A percentile compares a stretch with the other conserved stretches of the same genome.
Evolutionary conservation across 2,329 filamentous ascomycete genomes (phyloP).

Genomic region (Leptographium lundbergii): DNA sequence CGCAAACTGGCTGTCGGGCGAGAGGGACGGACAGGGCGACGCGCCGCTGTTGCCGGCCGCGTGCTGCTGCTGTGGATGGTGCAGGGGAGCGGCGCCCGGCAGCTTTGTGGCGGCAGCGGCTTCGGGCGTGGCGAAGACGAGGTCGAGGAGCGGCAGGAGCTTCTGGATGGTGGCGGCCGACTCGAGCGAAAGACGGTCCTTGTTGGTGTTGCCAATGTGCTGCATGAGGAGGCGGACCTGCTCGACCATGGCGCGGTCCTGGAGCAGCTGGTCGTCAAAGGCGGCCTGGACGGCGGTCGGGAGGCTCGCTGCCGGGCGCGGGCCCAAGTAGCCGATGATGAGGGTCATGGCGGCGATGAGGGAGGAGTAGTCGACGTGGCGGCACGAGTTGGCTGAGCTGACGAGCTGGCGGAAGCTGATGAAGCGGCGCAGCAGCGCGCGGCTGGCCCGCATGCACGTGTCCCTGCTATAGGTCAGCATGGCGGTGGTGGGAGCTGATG

Average conservation of each 20-base stretch:
- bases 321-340: constrained; percentile 35
- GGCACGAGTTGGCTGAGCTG: constrained; percentile 26
- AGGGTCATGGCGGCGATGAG: constrained; percentile 38
- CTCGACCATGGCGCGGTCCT: constrained; percentile 25
- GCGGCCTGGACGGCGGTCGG: constrained; percentile 2
- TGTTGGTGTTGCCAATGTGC: constrained; percentile 23
- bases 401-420: constrained; percentile 30
- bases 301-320: constrained; percentile 2
- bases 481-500: not conserved
- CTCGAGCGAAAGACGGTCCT: constrained; percentile 28
- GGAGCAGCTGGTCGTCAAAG: constrained; percentile 14
- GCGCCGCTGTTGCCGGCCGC: not conserved
- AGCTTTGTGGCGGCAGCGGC: constrained; percentile 1
- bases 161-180: constrained; percentile 29
- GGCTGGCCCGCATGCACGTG: constrained; percentile 35
- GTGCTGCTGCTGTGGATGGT: constrained; percentile 7
- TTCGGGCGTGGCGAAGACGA: constrained; percentile 6
- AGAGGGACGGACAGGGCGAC: not conserved
- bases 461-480: constrained; percentile 27
- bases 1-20: not conserved
- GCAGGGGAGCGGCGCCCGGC: not conserved
- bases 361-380: constrained; percentile 38
- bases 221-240: constrained; percentile 24
- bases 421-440: constrained; percentile 36
- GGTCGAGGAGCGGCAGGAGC: constrained; percentile 28